A percentile compares a stretch with the other conserved stretches of the same genome.
Evolutionary conservation across 2,329 filamentous ascomycete species (phyloP).

Genomic region (Calonectria pseudoturangicola): DNA sequence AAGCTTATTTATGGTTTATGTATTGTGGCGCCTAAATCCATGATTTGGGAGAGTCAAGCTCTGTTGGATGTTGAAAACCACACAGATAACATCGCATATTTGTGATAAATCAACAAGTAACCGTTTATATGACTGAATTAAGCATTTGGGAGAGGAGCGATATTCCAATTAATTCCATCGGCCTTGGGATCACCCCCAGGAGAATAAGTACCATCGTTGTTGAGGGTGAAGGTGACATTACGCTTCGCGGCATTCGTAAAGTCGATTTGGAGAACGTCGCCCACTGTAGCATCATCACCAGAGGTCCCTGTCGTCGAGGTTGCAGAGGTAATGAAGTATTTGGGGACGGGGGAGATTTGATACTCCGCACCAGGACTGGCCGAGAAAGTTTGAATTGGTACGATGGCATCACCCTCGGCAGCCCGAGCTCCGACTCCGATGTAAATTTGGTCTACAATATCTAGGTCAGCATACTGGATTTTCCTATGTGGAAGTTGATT

Average conservation of each 20-base stretch:
- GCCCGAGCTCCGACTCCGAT: not conserved
- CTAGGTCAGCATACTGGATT: not conserved
- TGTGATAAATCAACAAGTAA: no score
- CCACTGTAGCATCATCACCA: not conserved
- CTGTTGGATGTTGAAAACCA: no score
- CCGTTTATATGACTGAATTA: not conserved
- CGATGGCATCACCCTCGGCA: not conserved
- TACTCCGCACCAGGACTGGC: not conserved
- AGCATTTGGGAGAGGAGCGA: not conserved
- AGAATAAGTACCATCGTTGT: not conserved
- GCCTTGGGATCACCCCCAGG: not conserved
- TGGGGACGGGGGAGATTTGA: not conserved
- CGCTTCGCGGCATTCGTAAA: not conserved
- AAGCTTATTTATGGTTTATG: no score
- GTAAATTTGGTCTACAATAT: not conserved
- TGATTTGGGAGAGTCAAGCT: no score
- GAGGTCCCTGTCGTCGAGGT: not conserved
- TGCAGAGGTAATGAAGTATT: not conserved
- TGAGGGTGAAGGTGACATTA: not conserved
- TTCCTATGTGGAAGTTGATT: no score
- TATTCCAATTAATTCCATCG: not conserved
- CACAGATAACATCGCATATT: no score
- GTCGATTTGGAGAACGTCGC: not conserved
- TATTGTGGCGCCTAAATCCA: no score
- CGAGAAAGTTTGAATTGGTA: not conserved